These are phyloP conservation scores for Candida jianshihensis DNA, from an alignment of 805 yeast species.

Conservation along the genomic window DNA sequence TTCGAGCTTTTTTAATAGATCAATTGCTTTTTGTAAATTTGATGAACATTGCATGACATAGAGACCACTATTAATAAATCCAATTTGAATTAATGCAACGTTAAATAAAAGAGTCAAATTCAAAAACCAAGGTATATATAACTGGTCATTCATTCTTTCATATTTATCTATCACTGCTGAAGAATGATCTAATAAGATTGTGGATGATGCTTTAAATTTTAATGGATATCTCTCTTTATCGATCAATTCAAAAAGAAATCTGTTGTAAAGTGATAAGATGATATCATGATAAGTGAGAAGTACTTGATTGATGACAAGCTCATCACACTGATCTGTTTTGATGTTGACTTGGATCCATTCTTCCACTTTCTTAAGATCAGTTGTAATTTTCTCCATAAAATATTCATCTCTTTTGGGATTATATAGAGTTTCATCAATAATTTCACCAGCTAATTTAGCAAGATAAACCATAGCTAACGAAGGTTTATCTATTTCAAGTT, in stretches of 20 bases:
- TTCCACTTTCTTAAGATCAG: constrained; percentile 15
- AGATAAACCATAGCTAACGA: constrained; percentile 40
- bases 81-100: constrained; percentile 34
- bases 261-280: constrained; percentile 12
- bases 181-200: constrained; percentile 4
- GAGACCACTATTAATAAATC: constrained; percentile 37
- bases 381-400: constrained; percentile 10
- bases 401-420: constrained; percentile 13
- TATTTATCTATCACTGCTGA: not conserved
- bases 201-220: constrained; percentile 25
- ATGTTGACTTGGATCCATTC: constrained; percentile 7
- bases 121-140: not conserved
- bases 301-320: constrained; percentile 14
- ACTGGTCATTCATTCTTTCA: not conserved
- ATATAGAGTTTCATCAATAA: constrained; percentile 22
- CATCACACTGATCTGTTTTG: constrained; percentile 12
- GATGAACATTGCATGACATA: constrained; percentile 6
- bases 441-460: constrained; percentile 31
- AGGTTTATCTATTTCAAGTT: constrained; percentile 43
- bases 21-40: constrained; percentile 14
- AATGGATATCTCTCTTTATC: constrained; percentile 17
- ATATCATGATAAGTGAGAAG: constrained; percentile 17
- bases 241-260: constrained; percentile 11
- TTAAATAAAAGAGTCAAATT: constrained; percentile 31
- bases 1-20: constrained; percentile 22